Percentiles rank a stretch among this genome's conserved stretches.
Conservation (phyloP, 73 alveolate species). For the Paramecium primaurelia region DNA sequence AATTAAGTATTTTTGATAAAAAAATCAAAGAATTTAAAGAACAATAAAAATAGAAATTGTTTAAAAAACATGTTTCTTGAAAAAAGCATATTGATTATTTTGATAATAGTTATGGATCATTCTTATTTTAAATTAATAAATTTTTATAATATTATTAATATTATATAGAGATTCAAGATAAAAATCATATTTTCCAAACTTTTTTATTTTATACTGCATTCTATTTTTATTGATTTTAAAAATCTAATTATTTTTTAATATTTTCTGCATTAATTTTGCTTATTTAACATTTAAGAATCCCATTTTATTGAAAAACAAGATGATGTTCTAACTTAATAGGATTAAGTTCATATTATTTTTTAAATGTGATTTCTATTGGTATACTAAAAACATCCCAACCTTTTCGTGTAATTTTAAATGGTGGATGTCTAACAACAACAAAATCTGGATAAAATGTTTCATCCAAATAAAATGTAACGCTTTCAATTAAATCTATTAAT, state of each 20-base stretch:
- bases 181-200: not conserved
- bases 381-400: not conserved
- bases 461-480: not conserved
- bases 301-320: not conserved
- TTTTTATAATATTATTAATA: no score
- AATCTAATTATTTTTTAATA: not conserved
- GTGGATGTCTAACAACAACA: not conserved
- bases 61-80: not conserved
- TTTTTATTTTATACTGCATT: not conserved
- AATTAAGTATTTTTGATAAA: slow-evolving; percentile 40
- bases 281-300: not conserved
- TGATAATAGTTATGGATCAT: not conserved
- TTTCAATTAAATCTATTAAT: not conserved
- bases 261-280: not conserved
- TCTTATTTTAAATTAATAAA: not conserved
- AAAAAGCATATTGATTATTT: not conserved
- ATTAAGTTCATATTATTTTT: not conserved
- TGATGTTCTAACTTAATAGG: not conserved
- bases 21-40: slow-evolving; percentile 25
- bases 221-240: not conserved
- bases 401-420: not conserved
- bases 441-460: not conserved
- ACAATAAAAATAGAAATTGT: not conserved
- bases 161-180: not conserved
- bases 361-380: not conserved